Evolutionary conservation across 2,329 filamentous ascomycete genomes (phyloP), one percentile per base, ranked within the genome.

Genomic region (Grosmannia huntii): DNA sequence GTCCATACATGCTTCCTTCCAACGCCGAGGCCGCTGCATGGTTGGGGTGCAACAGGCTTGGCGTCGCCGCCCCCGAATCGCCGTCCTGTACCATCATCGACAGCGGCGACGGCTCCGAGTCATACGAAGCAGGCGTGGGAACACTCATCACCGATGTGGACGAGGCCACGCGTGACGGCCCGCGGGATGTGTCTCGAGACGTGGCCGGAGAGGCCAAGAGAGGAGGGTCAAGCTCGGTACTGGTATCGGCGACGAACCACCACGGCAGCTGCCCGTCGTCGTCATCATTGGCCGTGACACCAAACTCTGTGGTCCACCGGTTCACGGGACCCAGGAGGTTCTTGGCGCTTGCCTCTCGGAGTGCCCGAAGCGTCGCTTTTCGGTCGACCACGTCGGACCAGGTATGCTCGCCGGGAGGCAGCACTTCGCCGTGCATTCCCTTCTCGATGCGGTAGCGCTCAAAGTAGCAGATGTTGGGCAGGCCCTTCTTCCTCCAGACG

Each of bases 401-500:
- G 46, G 79, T 76, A 62, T 85, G 76, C 69, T 86, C 79, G 67
- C 83, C 82, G 62, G 76, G 74, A 44, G 77, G 77, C 64, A 79
- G 76, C n/a, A 76, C 71, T 62, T 84, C 77, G 57, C 81, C 81
- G 38, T 74, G 76, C 68, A 83, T 80, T 66, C 90, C 87, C 56
- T 83, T 82, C 68, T 95, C 87, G 64, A 94, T 81, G 58, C 91
- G 83, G 60, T 84, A 80, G 65, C 89, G 88, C 69, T 99, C 94
- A 66, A 90, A 85, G 36, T 84, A 77, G 65, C 89, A 89, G 63
- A 97, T 87, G 66, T 90, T 87, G 58, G 86, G 87, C 7, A 90
- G 77, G 6, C 90, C 92, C 72, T 91, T 90, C 69, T 87, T 92
- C 57, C 94, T 84, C 94, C 94, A 99, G 53, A 90, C 81, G 59